phyloP scores from a whole-genome alignment of 1,139 yeast genomes.

The Lodderomyces beijingensis region DNA sequence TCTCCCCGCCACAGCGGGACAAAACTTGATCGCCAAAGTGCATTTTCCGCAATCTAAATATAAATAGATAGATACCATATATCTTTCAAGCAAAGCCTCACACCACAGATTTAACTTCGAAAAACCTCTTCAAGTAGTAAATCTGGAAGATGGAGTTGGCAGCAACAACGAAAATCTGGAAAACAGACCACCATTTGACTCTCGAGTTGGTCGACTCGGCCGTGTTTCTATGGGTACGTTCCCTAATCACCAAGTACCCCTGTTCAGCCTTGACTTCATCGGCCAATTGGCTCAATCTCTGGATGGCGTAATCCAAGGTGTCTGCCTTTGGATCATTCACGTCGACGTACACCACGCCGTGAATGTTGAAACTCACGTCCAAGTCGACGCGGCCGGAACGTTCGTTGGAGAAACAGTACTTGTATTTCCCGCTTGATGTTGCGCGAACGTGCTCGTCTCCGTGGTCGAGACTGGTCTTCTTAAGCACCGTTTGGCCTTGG shows the following conservation, averaged over 20 bases:
- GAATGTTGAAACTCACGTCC: slow-evolving; percentile 93
- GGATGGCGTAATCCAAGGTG: slow-evolving; percentile 81
- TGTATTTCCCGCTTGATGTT: slow-evolving; percentile 64
- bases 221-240: slow-evolving; percentile 96
- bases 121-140: slow-evolving; percentile 87
- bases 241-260: slow-evolving; percentile 89
- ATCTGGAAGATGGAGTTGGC: slow-evolving; percentile 89
- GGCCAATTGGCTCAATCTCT: slow-evolving; percentile 69
- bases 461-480: slow-evolving; percentile 60
- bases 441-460: slow-evolving; percentile 77
- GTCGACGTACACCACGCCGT: slow-evolving; percentile 87
- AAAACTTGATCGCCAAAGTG: too few species aligned
- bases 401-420: slow-evolving; percentile 91
- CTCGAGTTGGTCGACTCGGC: slow-evolving; percentile 97
- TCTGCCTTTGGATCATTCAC: slow-evolving; percentile 78
- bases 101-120: slow-evolving; percentile 88
- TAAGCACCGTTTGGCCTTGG: slow-evolving; percentile 48
- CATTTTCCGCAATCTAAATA: too few species aligned
- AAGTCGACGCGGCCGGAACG: slow-evolving; percentile 66
- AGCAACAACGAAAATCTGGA: slow-evolving; percentile 83
- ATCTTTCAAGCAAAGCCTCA: too few species aligned
- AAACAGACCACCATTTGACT: slow-evolving; percentile 96
- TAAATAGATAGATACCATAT: too few species aligned
- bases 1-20: too few species aligned
- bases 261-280: slow-evolving; percentile 90